These are phyloP conservation scores for Fusarium nelsonii DNA, from an alignment of 2,329 filamentous ascomycete species.

Conservation along the genomic window DNA sequence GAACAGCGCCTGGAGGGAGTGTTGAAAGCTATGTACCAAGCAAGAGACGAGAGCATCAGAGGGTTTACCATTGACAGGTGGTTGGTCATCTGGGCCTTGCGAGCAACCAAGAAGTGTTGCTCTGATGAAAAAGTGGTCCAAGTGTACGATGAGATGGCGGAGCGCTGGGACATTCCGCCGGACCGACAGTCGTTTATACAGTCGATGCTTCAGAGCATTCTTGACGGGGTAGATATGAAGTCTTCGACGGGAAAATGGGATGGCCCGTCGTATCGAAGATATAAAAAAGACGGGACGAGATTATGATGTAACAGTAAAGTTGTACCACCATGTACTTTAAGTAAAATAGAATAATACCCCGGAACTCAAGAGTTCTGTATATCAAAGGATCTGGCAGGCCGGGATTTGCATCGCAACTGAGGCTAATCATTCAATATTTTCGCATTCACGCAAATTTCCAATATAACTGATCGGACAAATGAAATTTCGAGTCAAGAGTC, in stretches of 20 bases:
- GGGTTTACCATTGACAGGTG: slow-evolving; percentile 68
- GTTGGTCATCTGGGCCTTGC: slow-evolving; percentile 71
- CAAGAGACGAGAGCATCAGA: slow-evolving; percentile 61
- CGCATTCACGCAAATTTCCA: slow-evolving; percentile 10
- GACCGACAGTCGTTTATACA: slow-evolving; percentile 62
- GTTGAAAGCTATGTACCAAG: slow-evolving; percentile 72
- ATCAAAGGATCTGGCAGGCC: slow-evolving; percentile 10
- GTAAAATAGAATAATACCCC: slow-evolving; percentile 42
- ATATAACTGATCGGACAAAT: slow-evolving; percentile 37
- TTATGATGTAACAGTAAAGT: slow-evolving; percentile 47
- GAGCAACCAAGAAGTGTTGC: slow-evolving; percentile 73
- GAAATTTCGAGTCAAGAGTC: slow-evolving; percentile 45
- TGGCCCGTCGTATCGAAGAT: slow-evolving; percentile 39
- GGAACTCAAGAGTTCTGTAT: slow-evolving; percentile 32
- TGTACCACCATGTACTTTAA: slow-evolving; percentile 46
- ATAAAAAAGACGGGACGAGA: slow-evolving; percentile 48
- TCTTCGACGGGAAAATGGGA: slow-evolving; percentile 46
- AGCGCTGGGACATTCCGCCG: slow-evolving; percentile 60
- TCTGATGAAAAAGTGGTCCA: slow-evolving; percentile 63
- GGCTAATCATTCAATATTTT: background rate
- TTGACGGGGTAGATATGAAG: slow-evolving; percentile 53
- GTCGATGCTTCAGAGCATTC: slow-evolving; percentile 58
- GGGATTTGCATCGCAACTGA: background rate
- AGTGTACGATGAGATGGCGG: slow-evolving; percentile 64
- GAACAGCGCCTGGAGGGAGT: slow-evolving; percentile 74